These are phyloP conservation scores for Colletotrichum magnum DNA, from an alignment of 2,329 filamentous ascomycete species.

Conservation along the genomic window DNA sequence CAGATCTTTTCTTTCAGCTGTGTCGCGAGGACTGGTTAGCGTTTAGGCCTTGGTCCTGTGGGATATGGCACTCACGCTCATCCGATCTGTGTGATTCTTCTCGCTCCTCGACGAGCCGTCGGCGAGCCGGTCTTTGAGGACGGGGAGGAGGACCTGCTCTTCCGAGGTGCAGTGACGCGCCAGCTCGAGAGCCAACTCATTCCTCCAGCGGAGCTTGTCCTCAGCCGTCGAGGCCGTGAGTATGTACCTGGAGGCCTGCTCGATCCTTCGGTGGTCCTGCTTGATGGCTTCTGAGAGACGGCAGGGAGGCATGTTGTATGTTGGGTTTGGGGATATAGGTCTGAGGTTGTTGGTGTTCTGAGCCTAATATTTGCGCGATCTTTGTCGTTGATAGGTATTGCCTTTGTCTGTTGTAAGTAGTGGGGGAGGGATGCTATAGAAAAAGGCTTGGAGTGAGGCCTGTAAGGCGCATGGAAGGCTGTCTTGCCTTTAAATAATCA, in stretches of 20 bases:
- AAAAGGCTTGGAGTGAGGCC: not conserved
- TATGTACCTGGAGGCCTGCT: constrained; percentile 33
- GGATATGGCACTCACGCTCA: constrained; percentile 2
- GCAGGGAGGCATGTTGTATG: constrained; percentile 17
- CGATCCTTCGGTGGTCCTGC: constrained; percentile 35
- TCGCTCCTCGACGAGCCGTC: constrained; percentile 30
- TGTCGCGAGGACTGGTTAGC: not conserved
- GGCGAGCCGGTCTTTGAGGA: constrained; percentile 12
- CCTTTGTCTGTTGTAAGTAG: no score
- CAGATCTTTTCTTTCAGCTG: constrained; percentile 37
- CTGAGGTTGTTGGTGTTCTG: not conserved
- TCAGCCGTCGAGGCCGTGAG: constrained; percentile 16
- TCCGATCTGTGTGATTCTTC: constrained; percentile 17
- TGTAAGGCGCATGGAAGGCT: no score
- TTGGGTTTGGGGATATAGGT: not conserved
- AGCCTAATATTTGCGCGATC: not conserved
- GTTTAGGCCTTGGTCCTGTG: no score
- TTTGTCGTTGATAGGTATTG: not conserved
- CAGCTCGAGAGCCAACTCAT: constrained; percentile 33
- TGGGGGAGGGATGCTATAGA: not conserved
- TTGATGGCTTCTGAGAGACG: constrained; percentile 34
- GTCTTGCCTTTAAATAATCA: not conserved
- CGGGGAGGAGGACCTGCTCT: constrained; percentile 28
- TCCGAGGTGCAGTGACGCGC: constrained; percentile 38
- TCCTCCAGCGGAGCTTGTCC: constrained; percentile 32